Evolutionary conservation across 768 basidiomycete genomes (phyloP), one percentile per base, ranked within the genome.

Genomic region (Russula olivacea): DNA sequence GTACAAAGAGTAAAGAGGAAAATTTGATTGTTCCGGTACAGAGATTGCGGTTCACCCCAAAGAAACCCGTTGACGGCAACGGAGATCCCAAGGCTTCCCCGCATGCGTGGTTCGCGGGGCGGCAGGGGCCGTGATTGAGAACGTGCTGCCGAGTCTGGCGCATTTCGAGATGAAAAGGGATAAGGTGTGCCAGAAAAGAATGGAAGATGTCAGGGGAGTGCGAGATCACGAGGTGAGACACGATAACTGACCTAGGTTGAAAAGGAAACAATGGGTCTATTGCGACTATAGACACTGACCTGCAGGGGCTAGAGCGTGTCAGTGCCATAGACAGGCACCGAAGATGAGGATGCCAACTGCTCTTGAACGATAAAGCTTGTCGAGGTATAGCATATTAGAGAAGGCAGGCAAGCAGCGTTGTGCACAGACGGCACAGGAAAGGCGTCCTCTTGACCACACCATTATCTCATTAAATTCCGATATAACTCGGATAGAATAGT

Each of bases 91-190:
- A 51, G 36, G 50, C 56, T 63, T 53, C 61, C 61, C 25, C 43
- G 49, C 34, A 28, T 59, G 62, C 62, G 58, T 54, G 62, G 52
- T 63, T 63, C 62, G 62, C 62, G 57, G 62, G 57, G 47, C 51
- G 41, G 55, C 41, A 59, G 57, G 32, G 62, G 57, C 62, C 62
- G 62, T 59, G 45, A 38, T 14, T 63, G 28, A 54, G 58, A 59
- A 59, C 38, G 52, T 45, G 56, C 34, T 53, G 56, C 40, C 51
- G 25, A 30, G 51, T 38, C 25, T n/a, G 43, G 56, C 23, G 43
- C 61, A 53, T 47, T 25, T 54, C 4, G 32, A 36, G 41, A 63
- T 58, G 32, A 48, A 52, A 28, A 25, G 50, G 50, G 50, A 53
- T 52, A 53, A n/a, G 34, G 15, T n/a, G 56, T 47, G 55, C 50